Conservation (phyloP, 306 rosid species). For the Cucurbita argyrosperma region DNA sequence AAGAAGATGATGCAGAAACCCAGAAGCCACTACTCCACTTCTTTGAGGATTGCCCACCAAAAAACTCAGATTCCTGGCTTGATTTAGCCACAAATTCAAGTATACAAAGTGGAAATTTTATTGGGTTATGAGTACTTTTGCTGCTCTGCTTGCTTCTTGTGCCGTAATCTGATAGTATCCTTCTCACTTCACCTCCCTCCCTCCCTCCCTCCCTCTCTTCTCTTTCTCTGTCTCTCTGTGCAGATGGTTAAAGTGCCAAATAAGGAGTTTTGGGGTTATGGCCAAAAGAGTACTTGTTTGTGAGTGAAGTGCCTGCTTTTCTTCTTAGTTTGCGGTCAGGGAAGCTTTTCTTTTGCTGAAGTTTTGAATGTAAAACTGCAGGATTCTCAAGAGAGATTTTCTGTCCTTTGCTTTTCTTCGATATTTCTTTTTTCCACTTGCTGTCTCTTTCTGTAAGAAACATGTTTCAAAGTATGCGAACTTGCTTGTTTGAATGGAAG, state of each 20-base stretch:
- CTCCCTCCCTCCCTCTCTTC: not conserved
- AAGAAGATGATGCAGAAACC: slow-evolving; percentile 30
- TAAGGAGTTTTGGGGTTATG: slow-evolving; percentile 24
- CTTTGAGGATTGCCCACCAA: slow-evolving; percentile 87
- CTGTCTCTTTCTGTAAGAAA: slow-evolving; percentile 36
- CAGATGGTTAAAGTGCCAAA: slow-evolving; percentile 64
- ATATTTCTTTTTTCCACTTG: slow-evolving; percentile 25
- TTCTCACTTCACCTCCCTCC: not conserved
- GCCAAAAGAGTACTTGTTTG: slow-evolving; percentile 40
- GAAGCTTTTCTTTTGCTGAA: slow-evolving; percentile 24
- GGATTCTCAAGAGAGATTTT: slow-evolving; percentile 39
- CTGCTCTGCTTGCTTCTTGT: not conserved
- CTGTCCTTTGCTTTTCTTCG: slow-evolving; percentile 32
- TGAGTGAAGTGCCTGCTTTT: slow-evolving; percentile 23
- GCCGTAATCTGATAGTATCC: not conserved
- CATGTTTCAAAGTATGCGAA: slow-evolving; percentile 60
- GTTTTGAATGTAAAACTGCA: slow-evolving; percentile 18
- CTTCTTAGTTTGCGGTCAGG: slow-evolving; percentile 47
- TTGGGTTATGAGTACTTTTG: not conserved
- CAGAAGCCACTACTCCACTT: slow-evolving; percentile 87
- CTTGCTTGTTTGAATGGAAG: slow-evolving; percentile 57
- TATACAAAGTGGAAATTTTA: slow-evolving; percentile 30
- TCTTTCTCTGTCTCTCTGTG: not conserved
- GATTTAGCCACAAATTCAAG: slow-evolving; percentile 90
- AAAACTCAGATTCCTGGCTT: slow-evolving; percentile 87